Evolutionary conservation across 192 early-diverging fungal genomes (phyloP), one percentile per base, ranked within the genome.

Genomic region (Spizellomyces sp.): DNA sequence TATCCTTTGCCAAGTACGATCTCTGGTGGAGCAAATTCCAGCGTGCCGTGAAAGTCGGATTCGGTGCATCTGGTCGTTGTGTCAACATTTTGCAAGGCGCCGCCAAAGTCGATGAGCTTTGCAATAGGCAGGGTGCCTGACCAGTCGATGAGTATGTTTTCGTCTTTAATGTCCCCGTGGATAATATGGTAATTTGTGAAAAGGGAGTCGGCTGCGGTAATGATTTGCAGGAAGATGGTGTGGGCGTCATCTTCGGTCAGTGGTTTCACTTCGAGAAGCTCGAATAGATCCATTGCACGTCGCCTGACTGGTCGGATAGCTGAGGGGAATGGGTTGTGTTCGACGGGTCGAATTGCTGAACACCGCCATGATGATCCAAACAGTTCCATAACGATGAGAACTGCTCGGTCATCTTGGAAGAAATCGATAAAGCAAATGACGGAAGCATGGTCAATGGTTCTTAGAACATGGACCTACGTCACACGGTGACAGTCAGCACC

Each of bases 41-140:
- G 68, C 9, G 90, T 91, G 8, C 90, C 90, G 55, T 81, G 80
- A 64, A 90, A 91, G 60, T 69, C 50, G 44, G 6, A 19, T 15
- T 14, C 12, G 1, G 50, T 56, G 17, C 50, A 54, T 36, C 27
- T 36, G 0, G 52, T 55, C 0, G 0, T 19, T 15, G 19, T 15
- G 52, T 15, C 15, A 27, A 22, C 10, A 4, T 17, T 66, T 17
- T 44, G 55, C 46, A 70, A 44, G 1, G 58, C 58, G 41, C 68
- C 59, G n/a, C 89, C 89, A 77, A 90, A 90, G 56, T 90, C 89
- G 43, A 90, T 90, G 56, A 90, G 75, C 66, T 90, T 90, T 64
- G 88, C 88, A 54, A 54, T 54, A 52, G 81, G 83, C 12, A 80
- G 76, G 62, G 60, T 14, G 22, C 27, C 50, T 8, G 62, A 54